Conservation (phyloP, 2,329 filamentous ascomycete species). For the Fusarium multiceps region DNA sequence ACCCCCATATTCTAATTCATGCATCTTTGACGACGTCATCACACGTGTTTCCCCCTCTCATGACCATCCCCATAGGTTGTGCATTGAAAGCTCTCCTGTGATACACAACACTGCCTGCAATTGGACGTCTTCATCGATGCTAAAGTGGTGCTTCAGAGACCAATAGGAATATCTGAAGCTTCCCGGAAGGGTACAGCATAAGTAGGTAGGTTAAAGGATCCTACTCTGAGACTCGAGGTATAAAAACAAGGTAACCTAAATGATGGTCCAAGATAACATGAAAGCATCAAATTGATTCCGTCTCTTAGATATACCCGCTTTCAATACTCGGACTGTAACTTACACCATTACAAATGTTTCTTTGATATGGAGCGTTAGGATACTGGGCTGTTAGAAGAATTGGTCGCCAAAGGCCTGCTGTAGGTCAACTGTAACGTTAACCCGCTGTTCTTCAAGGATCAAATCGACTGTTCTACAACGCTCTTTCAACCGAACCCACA, state of each 20-base stretch:
- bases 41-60: conserved; percentile 24
- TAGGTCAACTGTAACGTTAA: background rate
- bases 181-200: background rate
- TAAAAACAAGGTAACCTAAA: background rate
- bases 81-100: conserved; percentile 12
- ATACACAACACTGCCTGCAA: conserved; percentile 1
- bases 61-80: conserved; percentile 29
- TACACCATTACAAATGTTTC: background rate
- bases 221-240: background rate
- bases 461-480: background rate
- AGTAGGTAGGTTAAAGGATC: background rate
- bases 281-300: background rate
- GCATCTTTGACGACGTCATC: conserved; percentile 34
- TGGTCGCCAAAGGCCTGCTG: background rate
- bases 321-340: no score
- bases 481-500: background rate
- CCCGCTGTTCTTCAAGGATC: background rate
- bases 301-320: background rate
- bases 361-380: background rate
- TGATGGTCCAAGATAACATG: background rate
- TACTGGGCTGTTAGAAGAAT: background rate
- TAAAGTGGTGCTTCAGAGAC: background rate
- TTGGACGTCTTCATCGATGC: conserved; percentile 3
- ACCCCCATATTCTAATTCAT: conserved; percentile 25
- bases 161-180: background rate